Evolutionary conservation across 306 rosid genomes (phyloP).

Genomic region (Vigna nakashimae): DNA sequence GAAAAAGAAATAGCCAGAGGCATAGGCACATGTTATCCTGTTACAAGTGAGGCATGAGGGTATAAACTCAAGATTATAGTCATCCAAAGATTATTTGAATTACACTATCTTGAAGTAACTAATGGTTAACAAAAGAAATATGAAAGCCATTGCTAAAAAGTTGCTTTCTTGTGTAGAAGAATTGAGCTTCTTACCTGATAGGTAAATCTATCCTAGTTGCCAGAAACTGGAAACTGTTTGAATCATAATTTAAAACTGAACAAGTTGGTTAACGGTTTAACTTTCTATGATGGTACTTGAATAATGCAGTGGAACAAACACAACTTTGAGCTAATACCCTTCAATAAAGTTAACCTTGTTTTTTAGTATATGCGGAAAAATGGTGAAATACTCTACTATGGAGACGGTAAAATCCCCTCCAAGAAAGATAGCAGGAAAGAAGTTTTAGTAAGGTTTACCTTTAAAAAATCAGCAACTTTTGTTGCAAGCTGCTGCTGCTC

Average conservation of each 20-base stretch:
- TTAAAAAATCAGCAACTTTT: slow-evolving; percentile 88
- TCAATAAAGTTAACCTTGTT: slow-evolving; percentile 58
- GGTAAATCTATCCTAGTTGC: slow-evolving; percentile 14
- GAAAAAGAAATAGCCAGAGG: not conserved
- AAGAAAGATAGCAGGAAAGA: slow-evolving; percentile 27
- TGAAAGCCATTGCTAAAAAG: slow-evolving; percentile 12
- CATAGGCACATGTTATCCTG: not conserved
- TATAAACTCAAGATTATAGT: slow-evolving; percentile 1
- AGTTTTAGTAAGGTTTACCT: slow-evolving; percentile 55
- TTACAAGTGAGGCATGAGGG: slow-evolving; percentile 21
- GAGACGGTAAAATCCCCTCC: slow-evolving; percentile 17
- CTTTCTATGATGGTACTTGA: slow-evolving; percentile 24
- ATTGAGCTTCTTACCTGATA: slow-evolving; percentile 10
- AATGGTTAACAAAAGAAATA: slow-evolving; percentile 5
- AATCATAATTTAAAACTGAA: slow-evolving; percentile 13
- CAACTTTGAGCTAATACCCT: slow-evolving; percentile 45
- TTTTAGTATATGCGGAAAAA: slow-evolving; percentile 1
- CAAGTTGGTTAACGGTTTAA: slow-evolving; percentile 26
- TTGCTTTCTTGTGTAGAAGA: slow-evolving; percentile 12
- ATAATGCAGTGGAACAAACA: slow-evolving; percentile 24
- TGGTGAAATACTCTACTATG: not conserved
- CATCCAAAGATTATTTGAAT: not conserved
- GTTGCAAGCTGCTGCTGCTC: slow-evolving; percentile 97
- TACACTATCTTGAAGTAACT: slow-evolving; percentile 19
- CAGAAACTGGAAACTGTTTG: slow-evolving; percentile 24